Evolutionary conservation across 352 stramenopile genomes (phyloP), one percentile per base, ranked within the genome.

Genomic region (Peronospora farinosa): DNA sequence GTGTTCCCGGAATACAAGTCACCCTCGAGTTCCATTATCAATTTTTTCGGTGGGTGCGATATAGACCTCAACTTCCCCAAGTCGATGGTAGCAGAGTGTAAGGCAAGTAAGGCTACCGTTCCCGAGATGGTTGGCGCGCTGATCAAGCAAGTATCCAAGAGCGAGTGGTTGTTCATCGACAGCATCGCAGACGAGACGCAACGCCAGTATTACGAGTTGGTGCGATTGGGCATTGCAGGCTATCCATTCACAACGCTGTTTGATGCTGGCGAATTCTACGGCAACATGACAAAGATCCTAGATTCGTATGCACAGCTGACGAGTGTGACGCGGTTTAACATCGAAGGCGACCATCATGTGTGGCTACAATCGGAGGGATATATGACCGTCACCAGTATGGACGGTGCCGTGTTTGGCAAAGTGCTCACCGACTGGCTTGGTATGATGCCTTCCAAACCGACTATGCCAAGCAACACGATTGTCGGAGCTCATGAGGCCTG

Each of bases 131-230:
- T 78, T 25, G 50, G 50, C 37, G 28, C 58, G 0, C 40, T 83
- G 30, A 57, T 80, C 17, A 43, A 74, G 27, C 30, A 54, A 17
- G 44, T 46, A 5, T 53, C 60, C 4, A 56, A 52, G 15, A 59
- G 51, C 47, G 51, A 73, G 36, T 83, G 72, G 72, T 33, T 83
- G 19, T 77, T 73, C 50, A 65, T 76, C 35, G 57, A 78, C 47
- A 78, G 69, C 39, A 78, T 53, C 40, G 66, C 39, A 10, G 72
- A 83, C 58, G 47, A 45, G 21, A 76, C 64, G 0, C 72, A 80
- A 54, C 72, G 72, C 33, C 58, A 59, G 13, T 79, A 74, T 55
- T 78, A 76, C 57, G 57, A 75, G 46, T 31, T 78, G n/a, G 49
- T 74, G 15, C 39, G 51, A 1, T 36, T 74, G 12, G 69, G 69